Percentiles rank a stretch among this genome's conserved stretches.
phyloP scores from a whole-genome alignment of 441 rosid species.

The Gossypium schwendimanii region DNA sequence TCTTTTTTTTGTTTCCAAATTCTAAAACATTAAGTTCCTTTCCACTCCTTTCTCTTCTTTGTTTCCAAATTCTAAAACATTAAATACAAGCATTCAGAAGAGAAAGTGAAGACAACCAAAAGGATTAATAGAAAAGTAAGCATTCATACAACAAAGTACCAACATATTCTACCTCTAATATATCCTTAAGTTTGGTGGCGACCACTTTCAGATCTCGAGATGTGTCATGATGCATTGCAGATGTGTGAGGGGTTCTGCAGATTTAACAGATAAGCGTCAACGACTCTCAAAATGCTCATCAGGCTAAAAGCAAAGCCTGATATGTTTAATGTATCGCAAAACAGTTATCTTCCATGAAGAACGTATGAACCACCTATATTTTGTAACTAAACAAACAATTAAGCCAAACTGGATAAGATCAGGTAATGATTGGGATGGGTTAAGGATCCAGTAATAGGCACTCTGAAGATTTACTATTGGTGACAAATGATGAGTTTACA shows the following conservation, averaged over 20 bases:
- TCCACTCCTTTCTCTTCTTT: background rate
- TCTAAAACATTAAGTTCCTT: too few relatives aligned
- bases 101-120: background rate
- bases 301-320: background rate
- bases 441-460: background rate
- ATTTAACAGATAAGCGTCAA: slow-evolving; percentile 5
- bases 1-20: too few relatives aligned
- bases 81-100: background rate
- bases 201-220: slow-evolving; percentile 50
- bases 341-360: background rate
- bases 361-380: background rate
- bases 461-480: background rate
- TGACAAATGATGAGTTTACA: background rate
- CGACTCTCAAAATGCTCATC: background rate
- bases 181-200: slow-evolving; percentile 38
- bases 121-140: background rate
- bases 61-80: background rate
- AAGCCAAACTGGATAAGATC: background rate
- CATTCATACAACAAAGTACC: background rate
- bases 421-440: background rate
- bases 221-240: slow-evolving; percentile 51
- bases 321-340: background rate
- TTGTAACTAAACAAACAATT: background rate
- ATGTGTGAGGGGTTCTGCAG: slow-evolving; percentile 51
- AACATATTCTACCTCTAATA: slow-evolving; percentile 36